Conservation (phyloP, 176 grass and related monocot species). For the Triticum dicoccoides region DNA sequence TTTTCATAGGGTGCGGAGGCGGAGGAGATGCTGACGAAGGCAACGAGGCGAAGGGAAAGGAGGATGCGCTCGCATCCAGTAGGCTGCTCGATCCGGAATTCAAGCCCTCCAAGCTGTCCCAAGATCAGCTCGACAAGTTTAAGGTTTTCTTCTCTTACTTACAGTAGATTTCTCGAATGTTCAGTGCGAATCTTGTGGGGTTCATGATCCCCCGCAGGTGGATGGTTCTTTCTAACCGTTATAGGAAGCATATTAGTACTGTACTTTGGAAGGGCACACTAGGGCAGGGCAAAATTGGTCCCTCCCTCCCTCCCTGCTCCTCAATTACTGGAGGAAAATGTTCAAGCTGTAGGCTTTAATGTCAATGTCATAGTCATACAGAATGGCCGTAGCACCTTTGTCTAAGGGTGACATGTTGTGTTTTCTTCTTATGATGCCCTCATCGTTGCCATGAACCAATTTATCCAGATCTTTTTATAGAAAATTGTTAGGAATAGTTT, state of each 20-base stretch:
- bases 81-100: slow-evolving; percentile 56
- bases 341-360: background rate
- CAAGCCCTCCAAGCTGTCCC: slow-evolving; percentile 63
- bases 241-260: background rate
- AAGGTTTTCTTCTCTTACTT: slow-evolving; percentile 39
- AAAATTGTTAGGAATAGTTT: background rate
- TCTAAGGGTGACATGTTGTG: background rate
- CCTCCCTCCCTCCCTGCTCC: background rate
- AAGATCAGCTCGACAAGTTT: slow-evolving; percentile 67
- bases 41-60: slow-evolving; percentile 43
- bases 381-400: background rate
- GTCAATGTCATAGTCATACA: background rate
- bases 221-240: background rate
- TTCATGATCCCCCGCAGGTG: background rate
- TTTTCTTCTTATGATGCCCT: slow-evolving; percentile 13
- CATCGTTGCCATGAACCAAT: background rate
- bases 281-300: background rate
- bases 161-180: background rate
- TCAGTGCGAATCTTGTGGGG: background rate
- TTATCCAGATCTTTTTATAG: background rate
- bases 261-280: background rate
- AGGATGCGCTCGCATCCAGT: slow-evolving; percentile 48
- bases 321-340: background rate
- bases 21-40: background rate
- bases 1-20: slow-evolving; percentile 58